Percentiles rank a stretch among this genome's conserved stretches.
Conservation (phyloP, 75 land plant genomes). For the Picea glauca region DNA sequence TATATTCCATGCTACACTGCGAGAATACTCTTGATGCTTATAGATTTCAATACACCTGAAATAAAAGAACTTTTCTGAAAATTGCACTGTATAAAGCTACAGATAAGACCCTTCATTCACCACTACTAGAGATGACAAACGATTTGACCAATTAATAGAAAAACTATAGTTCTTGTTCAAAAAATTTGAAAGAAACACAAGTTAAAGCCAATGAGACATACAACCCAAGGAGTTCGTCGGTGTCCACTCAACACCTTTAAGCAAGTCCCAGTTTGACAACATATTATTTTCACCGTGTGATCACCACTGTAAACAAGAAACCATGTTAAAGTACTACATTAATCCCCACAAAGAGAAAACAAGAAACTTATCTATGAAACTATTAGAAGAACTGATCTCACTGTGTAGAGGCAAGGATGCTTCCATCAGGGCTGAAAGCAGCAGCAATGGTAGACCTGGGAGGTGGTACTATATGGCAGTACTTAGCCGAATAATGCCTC, state of each 20-base stretch:
- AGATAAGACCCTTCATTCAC: background rate
- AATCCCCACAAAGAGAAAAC: background rate
- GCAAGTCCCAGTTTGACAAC: conserved; percentile 80
- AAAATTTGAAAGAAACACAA: background rate
- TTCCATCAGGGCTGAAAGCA: conserved; percentile 95
- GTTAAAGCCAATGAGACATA: conserved; percentile 22
- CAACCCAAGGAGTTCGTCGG: conserved; percentile 99
- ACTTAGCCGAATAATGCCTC: conserved; percentile 72
- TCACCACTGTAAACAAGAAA: conserved; percentile 70
- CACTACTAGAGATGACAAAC: background rate
- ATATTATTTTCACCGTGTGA: conserved; percentile 95
- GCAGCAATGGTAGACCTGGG: conserved; percentile 99
- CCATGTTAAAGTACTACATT: background rate
- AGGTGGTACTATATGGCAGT: conserved; percentile 88
- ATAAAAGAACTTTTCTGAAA: too few relatives aligned
- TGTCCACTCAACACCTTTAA: conserved; percentile 90
- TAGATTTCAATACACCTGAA: too few relatives aligned
- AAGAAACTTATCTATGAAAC: background rate
- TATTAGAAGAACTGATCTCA: conserved; percentile 28
- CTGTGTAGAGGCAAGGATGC: conserved; percentile 96
- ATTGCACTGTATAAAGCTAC: background rate
- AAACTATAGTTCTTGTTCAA: background rate
- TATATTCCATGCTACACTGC: too few relatives aligned
- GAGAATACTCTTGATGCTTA: too few relatives aligned
- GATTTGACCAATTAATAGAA: background rate